Base-by-base conservation (phyloP, 768 basidiomycete genomes). In the Pleurotus eryngii region DNA sequence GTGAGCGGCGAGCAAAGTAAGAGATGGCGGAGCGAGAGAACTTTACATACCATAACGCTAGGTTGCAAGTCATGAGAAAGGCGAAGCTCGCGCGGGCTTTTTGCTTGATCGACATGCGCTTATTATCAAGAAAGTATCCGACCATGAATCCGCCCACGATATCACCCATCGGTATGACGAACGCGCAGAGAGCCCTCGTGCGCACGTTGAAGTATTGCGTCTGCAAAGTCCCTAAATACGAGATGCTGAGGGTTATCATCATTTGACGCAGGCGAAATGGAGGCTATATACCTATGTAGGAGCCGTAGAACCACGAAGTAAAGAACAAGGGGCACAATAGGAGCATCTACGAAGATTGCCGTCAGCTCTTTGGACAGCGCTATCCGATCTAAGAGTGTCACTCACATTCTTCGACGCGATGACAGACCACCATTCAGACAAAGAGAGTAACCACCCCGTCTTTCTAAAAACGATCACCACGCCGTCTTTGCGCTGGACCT, bases 261-360 rank as follows among this genome's bases (percentile, higher is more conserved):
- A 22, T 45, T 18, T 5, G 27, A n/a, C 22, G 35, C 37, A 22
- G 45, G 17, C 50, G 8, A 45, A 3, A 43, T 8, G 11, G 42
- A 55, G 11, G 42, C 57, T 49, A 22, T 30, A 30, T 30, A 63
- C 65, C 70, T 26, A 68, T 68, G 49, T 72, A 70, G 3, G 66
- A 67, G 14, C 67, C 67, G 40, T 69, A 72, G 56, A 72, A 72
- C 70, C 70, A 72, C 6, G 67, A 68, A 1, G 69, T 70, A 59
- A 72, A 72, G 56, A 72, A 70, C 6, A 71, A 59, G 2, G 70
- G 70, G 57, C 68, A 70, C 5, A 71, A 61, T 3, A 70, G 63
- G 20, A 71, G 67, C 38, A 71, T 69, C 68, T 70, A 37, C 7
- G 5, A 42, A 38, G 18, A 17, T 24, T 3, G 27, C 12, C 9